These are phyloP conservation scores for Erythrobasidium yunnanense DNA, from an alignment of 768 basidiomycete genomes.

Conservation along the genomic window DNA sequence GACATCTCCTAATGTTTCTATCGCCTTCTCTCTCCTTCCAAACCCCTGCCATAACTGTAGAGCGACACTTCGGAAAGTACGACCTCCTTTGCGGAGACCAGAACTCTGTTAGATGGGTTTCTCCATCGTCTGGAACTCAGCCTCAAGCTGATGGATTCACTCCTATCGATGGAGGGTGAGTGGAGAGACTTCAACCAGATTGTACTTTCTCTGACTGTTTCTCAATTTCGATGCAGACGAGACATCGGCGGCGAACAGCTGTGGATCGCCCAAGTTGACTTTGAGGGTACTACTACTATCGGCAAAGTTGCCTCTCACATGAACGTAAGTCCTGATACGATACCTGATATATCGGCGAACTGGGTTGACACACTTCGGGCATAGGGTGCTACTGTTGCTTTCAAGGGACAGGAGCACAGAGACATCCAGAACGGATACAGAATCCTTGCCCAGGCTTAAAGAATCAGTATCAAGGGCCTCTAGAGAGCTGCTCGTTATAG, in stretches of 20 bases:
- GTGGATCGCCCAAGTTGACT: background rate
- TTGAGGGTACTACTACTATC: background rate
- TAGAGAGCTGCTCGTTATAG: too few species aligned
- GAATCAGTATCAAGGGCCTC: too few species aligned
- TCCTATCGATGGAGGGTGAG: background rate
- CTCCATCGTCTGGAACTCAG: background rate
- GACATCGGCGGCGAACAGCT: background rate
- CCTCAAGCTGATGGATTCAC: background rate
- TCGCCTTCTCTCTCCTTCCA: too few species aligned
- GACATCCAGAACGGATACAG: background rate
- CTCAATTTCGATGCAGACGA: background rate
- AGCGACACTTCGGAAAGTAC: slow-evolving; percentile 15
- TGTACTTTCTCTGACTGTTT: background rate
- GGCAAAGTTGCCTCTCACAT: background rate
- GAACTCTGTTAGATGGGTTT: slow-evolving; percentile 27
- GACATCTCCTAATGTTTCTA: too few species aligned
- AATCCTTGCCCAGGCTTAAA: background rate
- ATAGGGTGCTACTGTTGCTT: background rate
- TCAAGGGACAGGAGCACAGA: background rate
- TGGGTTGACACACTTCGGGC: background rate
- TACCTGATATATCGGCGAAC: background rate
- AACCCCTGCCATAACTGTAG: background rate
- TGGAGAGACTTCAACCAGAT: background rate
- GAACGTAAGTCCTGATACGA: background rate
- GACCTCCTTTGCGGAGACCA: slow-evolving; percentile 27